A percentile compares a stretch with the other conserved stretches of the same genome.
Evolutionary conservation across 495 filamentous ascomycete species (phyloP).

Genomic region (Aspergillus nidulans): DNA sequence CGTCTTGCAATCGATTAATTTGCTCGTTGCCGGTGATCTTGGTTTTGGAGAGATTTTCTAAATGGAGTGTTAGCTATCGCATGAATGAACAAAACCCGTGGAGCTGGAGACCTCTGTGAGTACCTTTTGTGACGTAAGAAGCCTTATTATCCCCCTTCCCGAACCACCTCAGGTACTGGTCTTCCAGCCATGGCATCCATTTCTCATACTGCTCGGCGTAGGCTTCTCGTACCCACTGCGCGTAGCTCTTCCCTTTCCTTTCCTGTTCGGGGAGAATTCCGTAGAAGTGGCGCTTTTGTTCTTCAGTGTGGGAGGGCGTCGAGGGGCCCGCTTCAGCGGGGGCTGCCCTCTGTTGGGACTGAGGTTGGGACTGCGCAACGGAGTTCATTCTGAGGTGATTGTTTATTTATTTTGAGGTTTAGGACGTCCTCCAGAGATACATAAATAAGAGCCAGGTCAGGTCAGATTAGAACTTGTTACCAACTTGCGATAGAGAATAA

Average conservation of each 20-base stretch:
- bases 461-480: too few species aligned
- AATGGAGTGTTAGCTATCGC: neutral
- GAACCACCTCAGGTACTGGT: constrained; percentile 64
- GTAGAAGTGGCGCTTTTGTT: constrained; percentile 18
- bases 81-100: too few species aligned
- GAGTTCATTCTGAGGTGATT: neutral
- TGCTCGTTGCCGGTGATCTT: constrained; percentile 61
- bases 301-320: constrained; percentile 13
- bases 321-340: neutral
- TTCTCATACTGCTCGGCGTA: constrained; percentile 65
- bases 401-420: neutral
- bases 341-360: neutral
- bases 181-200: constrained; percentile 75
- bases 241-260: constrained; percentile 30
- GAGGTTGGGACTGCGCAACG: neutral
- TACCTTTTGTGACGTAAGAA: constrained; percentile 59
- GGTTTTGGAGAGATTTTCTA: constrained; percentile 59
- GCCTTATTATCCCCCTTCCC: constrained; percentile 67
- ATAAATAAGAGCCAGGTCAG: too few species aligned
- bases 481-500: too few species aligned
- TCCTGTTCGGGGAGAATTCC: constrained; percentile 11
- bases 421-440: too few species aligned
- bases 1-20: constrained; percentile 61
- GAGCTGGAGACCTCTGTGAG: too few species aligned
- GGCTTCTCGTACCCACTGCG: constrained; percentile 51